phyloP scores from a whole-genome alignment of 164 flowering plant species.

The Paratinospora sagittata region DNA sequence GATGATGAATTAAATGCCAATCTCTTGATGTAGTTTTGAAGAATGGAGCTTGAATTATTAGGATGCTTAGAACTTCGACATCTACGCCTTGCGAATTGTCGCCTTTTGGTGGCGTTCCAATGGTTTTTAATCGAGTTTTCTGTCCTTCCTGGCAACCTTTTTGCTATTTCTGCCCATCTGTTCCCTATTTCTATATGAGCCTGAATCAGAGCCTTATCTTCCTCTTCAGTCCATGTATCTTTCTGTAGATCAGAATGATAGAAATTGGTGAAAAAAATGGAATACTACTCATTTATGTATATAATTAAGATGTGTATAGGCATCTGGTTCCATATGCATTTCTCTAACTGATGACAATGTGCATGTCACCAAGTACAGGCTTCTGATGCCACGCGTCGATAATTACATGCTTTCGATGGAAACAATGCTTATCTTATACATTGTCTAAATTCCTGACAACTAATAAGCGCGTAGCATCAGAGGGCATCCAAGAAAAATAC shows the following conservation, averaged over 20 bases:
- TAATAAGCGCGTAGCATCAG: not conserved
- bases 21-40: constrained; percentile 41
- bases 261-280: not conserved
- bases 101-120: constrained; percentile 62
- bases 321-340: not conserved
- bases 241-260: constrained; percentile 28
- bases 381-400: not conserved
- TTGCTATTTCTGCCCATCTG: constrained; percentile 56
- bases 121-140: constrained; percentile 64
- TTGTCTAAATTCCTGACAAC: constrained; percentile 1
- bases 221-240: constrained; percentile 50
- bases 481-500: not conserved
- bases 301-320: not conserved
- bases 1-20: constrained; percentile 11
- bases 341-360: not conserved
- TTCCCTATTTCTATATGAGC: constrained; percentile 48
- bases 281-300: not conserved
- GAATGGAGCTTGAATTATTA: constrained; percentile 21
- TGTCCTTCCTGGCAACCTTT: constrained; percentile 45
- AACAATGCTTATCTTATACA: constrained; percentile 3
- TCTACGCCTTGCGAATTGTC: constrained; percentile 31
- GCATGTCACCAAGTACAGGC: not conserved
- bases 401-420: not conserved
- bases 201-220: constrained; percentile 38
- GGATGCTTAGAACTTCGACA: constrained; percentile 13